Base-by-base conservation (phyloP, 805 yeast species). In the Cyberlindnera xishuangbannaensis region DNA sequence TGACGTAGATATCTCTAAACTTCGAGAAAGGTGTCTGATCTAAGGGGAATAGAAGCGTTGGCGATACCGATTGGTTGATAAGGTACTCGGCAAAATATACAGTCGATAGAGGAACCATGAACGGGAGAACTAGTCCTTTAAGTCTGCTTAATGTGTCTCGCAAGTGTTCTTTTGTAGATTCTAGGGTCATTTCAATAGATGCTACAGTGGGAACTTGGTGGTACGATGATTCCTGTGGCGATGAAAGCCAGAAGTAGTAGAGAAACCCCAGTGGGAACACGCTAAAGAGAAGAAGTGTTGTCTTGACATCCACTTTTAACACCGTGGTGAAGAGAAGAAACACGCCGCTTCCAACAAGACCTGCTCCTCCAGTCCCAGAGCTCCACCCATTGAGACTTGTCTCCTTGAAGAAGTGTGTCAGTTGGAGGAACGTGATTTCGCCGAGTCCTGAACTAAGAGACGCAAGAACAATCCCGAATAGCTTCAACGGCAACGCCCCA, bases 281-380 rank as follows among this genome's bases (percentile, higher is more conserved):
- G 11, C 77, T 65, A 52, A 83, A 87, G 16, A 73, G 15, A 11
- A 81, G 51, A 25, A 90, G 62, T 0, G 84, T 64, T 1, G 64
- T 37, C 39, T 64, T 64, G 0, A 83, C 77, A 6, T 72, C 57
- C 2, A 85, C 37, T 1, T 73, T 66, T 15, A 83, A 30, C 50
- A 86, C 61, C 2, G 90, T 80, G 1, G 97, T 90, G 47, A 84
- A 40, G 2, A 81, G 44, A 69, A 90, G 49, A 50, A 74, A 88
- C 11, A 71, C 51, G 33, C 82, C 83, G 32, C 88, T 76, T 0
- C 97, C 98, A 14, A 74, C 69, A 5, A 90, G 56, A 0, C 98
- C 98, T 1, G 98, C 97, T 14, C 86, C 95, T 4, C 98, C 97
- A 0, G 97, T 90, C 1, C 98, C 98, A 7, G 87, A 73, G 15